phyloP scores from a whole-genome alignment of 805 yeast genomes.

The Myxozyma mucilagina region DNA sequence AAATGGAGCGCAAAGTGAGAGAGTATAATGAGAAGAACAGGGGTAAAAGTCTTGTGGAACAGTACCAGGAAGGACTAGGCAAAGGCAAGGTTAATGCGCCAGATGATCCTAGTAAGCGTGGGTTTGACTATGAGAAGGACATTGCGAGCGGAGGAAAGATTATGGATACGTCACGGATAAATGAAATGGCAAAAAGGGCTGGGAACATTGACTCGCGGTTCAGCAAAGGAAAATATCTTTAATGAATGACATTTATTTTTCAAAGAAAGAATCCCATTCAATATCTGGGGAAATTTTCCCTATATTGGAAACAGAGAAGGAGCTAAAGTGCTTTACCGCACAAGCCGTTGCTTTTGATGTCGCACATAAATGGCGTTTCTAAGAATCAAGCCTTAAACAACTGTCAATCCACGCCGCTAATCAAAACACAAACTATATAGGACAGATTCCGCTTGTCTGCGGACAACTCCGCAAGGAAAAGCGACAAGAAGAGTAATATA shows the following conservation, averaged over 20 bases:
- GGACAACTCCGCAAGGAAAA: background rate
- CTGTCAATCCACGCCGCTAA: too few species aligned
- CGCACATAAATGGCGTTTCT: too few species aligned
- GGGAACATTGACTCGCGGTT: conserved; percentile 30
- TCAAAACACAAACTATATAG: too few species aligned
- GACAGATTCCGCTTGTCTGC: background rate
- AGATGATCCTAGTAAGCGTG: conserved; percentile 30
- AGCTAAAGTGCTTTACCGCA: too few species aligned
- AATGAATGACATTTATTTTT: background rate
- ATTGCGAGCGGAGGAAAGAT: conserved; percentile 26
- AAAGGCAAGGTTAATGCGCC: conserved; percentile 8
- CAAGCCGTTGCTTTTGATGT: too few species aligned
- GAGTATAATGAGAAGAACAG: conserved; percentile 26
- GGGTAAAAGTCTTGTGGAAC: conserved; percentile 30
- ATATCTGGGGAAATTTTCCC: too few species aligned
- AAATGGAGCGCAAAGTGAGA: conserved; percentile 22
- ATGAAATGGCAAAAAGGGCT: conserved; percentile 24
- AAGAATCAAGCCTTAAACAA: too few species aligned
- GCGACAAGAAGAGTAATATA: background rate
- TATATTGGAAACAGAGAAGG: background rate
- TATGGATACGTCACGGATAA: conserved; percentile 15
- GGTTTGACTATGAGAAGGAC: conserved; percentile 32
- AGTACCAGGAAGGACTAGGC: conserved; percentile 16
- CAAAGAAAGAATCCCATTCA: too few species aligned
- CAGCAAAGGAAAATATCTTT: conserved; percentile 22